phyloP scores from a whole-genome alignment of 169 alveolate genomes.

The Eimeria maxima region DNA sequence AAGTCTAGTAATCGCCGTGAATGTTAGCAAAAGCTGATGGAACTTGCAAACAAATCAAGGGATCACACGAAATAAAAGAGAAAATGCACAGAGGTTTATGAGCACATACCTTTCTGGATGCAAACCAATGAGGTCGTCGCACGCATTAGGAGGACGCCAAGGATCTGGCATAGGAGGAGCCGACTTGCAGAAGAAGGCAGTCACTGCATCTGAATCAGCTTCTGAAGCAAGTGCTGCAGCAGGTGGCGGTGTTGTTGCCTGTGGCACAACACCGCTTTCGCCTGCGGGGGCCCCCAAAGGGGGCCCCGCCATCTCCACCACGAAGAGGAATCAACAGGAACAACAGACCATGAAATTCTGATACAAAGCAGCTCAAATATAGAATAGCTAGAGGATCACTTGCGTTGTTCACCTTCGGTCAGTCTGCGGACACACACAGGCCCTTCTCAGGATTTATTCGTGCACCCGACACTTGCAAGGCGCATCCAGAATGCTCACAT shows the following conservation, averaged over 20 bases:
- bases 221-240: not conserved
- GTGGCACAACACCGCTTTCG: not conserved
- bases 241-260: not conserved
- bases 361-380: not conserved
- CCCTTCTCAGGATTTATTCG: not conserved
- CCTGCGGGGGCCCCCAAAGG: slow-evolving; percentile 42
- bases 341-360: not conserved
- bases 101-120: slow-evolving; percentile 26
- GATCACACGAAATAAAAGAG: not conserved
- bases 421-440: not conserved
- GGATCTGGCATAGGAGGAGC: slow-evolving; percentile 70
- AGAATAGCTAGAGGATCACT: not conserved
- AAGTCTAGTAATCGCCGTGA: not conserved
- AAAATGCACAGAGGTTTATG: not conserved
- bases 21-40: too few relatives aligned
- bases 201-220: not conserved
- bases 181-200: slow-evolving; percentile 38
- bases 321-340: not conserved
- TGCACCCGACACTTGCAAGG: not conserved
- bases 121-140: slow-evolving; percentile 26
- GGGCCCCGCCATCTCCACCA: slow-evolving; percentile 56
- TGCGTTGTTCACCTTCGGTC: not conserved
- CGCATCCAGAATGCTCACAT: not conserved
- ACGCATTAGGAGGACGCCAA: slow-evolving; percentile 73
- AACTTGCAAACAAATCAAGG: too few relatives aligned